A percentile compares a stretch with the other conserved stretches of the same genome.
Evolutionary conservation across 345 rosid genomes (phyloP).

Genomic region (Barbarea vulgaris): DNA sequence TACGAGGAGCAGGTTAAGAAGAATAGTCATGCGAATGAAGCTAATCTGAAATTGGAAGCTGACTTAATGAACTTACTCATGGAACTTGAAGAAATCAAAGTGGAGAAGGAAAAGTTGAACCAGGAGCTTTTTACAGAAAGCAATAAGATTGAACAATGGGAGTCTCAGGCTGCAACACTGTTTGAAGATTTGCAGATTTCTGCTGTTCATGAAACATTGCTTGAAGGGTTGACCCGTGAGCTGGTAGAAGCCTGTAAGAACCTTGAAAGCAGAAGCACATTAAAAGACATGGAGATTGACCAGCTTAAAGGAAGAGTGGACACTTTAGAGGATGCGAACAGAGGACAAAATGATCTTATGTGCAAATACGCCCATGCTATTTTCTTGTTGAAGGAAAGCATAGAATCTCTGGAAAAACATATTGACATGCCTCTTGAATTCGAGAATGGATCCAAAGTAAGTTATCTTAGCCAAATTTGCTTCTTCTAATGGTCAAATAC

Average conservation of each 20-base stretch:
- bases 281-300: constrained; percentile 52
- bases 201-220: constrained; percentile 54
- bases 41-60: constrained; percentile 53
- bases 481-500: neutral
- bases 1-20: constrained; percentile 53
- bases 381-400: constrained; percentile 55
- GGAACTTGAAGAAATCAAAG: constrained; percentile 54
- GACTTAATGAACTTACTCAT: constrained; percentile 47
- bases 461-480: constrained; percentile 1
- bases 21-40: constrained; percentile 42
- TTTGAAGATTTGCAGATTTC: constrained; percentile 60
- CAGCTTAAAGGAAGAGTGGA: constrained; percentile 59
- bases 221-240: constrained; percentile 62
- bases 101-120: constrained; percentile 55
- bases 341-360: constrained; percentile 55
- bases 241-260: constrained; percentile 50
- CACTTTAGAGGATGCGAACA: constrained; percentile 61
- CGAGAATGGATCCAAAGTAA: constrained; percentile 56
- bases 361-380: constrained; percentile 58
- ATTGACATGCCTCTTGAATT: constrained; percentile 40
- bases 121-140: constrained; percentile 52
- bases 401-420: constrained; percentile 68
- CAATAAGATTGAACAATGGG: constrained; percentile 58
- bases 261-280: constrained; percentile 46
- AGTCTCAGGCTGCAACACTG: constrained; percentile 55